These are phyloP conservation scores for Mycena haematopus DNA, from an alignment of 768 basidiomycete species.

Conservation along the genomic window DNA sequence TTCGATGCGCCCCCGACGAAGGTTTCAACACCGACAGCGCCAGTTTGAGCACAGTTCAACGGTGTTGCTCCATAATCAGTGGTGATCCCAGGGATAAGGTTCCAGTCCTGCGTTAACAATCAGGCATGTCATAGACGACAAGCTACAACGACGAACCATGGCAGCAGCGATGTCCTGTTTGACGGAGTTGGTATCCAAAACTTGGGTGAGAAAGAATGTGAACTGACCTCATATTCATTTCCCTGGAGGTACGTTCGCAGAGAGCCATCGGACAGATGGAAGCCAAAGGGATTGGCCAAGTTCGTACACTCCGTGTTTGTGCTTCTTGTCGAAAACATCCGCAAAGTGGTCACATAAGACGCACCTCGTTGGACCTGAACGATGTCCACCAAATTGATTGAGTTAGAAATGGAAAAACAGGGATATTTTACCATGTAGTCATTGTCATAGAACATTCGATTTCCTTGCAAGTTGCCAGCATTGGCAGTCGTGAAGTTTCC, in stretches of 20 bases:
- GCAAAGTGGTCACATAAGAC: constrained; percentile 65
- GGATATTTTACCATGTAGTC: constrained; percentile 65
- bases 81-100: constrained; percentile 76
- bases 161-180: constrained; percentile 53
- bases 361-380: constrained; percentile 65
- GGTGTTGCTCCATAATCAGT: constrained; percentile 63
- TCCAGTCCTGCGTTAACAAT: constrained; percentile 70
- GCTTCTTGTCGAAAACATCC: constrained; percentile 67
- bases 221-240: constrained; percentile 61
- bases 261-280: constrained; percentile 73
- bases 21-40: constrained; percentile 51
- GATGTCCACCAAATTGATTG: background rate
- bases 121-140: background rate
- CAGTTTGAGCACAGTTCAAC: constrained; percentile 53
- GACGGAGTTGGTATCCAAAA: background rate
- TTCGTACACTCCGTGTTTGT: constrained; percentile 72
- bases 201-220: background rate
- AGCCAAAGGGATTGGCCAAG: constrained; percentile 66
- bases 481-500: constrained; percentile 52
- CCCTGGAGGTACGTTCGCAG: constrained; percentile 69
- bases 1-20: constrained; percentile 75
- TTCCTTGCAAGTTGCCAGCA: constrained; percentile 58
- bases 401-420: constrained; percentile 7
- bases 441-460: constrained; percentile 68
- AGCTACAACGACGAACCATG: constrained; percentile 5